Percentiles rank a stretch among this genome's conserved stretches.
Evolutionary conservation across 2,329 filamentous ascomycete genomes (phyloP).

Genomic region (Fusarium stilboides): DNA sequence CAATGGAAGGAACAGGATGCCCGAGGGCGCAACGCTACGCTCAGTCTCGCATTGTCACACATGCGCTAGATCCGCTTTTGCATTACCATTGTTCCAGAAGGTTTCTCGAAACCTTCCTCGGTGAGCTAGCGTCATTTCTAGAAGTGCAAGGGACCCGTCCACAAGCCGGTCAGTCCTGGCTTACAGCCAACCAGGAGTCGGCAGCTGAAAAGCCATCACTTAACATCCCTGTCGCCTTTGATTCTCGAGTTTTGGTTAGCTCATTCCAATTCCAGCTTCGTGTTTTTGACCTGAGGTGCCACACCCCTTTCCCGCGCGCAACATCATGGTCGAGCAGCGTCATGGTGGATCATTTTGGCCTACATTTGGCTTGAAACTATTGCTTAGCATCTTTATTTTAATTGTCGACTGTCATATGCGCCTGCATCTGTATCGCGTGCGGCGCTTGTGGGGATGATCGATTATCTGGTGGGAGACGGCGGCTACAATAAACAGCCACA

Average conservation of each 20-base stretch:
- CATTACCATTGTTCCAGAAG: conserved; percentile 49
- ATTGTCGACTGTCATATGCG: conserved; percentile 37
- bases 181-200: conserved; percentile 49
- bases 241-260: conserved; percentile 29
- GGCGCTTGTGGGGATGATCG: conserved; percentile 23
- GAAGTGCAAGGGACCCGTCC: conserved; percentile 46
- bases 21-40: conserved; percentile 43
- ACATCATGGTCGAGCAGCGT: conserved; percentile 27
- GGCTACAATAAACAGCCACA: conserved; percentile 10
- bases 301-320: conserved; percentile 31
- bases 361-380: conserved; percentile 10
- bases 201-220: conserved; percentile 13
- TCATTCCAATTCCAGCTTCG: conserved; percentile 23
- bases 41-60: conserved; percentile 35
- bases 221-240: conserved; percentile 20
- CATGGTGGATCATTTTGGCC: conserved; percentile 35
- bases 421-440: conserved; percentile 16
- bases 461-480: conserved; percentile 19
- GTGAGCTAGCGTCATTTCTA: conserved; percentile 53
- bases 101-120: conserved; percentile 57
- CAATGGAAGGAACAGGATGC: conserved; percentile 37
- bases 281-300: conserved; percentile 11
- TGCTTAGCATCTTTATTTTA: conserved; percentile 12
- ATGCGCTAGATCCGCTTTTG: conserved; percentile 38
- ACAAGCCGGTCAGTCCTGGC: conserved; percentile 32